Base-by-base conservation (phyloP, 345 rosid genomes). In the Hibiscus mutabilis region DNA sequence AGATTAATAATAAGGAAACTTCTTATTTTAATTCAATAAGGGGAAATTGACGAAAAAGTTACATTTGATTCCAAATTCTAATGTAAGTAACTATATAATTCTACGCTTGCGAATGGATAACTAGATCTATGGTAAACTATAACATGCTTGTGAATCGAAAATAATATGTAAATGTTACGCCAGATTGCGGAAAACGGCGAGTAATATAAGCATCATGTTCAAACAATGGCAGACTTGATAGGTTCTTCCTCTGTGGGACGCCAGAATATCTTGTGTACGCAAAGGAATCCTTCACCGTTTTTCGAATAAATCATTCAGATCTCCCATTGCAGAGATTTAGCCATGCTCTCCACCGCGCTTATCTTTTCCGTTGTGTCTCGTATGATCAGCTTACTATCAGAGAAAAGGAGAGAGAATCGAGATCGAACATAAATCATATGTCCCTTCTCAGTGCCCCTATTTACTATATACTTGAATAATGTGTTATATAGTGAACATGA, bases 291-390 rank as follows among this genome's bases (percentile, higher is more conserved):
- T 60, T 80, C 88, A 0, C 69, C 75, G 60, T 82, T 89, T 74
- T 84, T 81, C 0, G 89, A 73, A 81, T 81, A 84, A 37, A 80
- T 77, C 83, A 77, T 69, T 72, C 80, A 77, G 72, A 92, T 76
- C 47, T 86, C 78, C 94, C 98, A 92, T 4, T 84, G 78, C 77
- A 90, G 70, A 18, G 98, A 88, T 67, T 86, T 85, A 14, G 82
- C 87, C 78, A 90, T 70, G 63, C 76, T 81, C 84, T 82, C 90
- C 25, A 88, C 72, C 87, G 85, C 89, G 2, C 72, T 70, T 52
- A 90, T 74, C 16, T 83, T 84, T 66, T 86, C 89, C 61, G 63
- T 77, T 47, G 84, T 71, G 74, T 92, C 98, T 31, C 95, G 79
- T 51, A 92, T 79, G 40, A 90, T 88, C 35, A 90, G 81, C 70